phyloP scores from a whole-genome alignment of 2,329 filamentous ascomycete species.

The Trichoderma asperellum region DNA sequence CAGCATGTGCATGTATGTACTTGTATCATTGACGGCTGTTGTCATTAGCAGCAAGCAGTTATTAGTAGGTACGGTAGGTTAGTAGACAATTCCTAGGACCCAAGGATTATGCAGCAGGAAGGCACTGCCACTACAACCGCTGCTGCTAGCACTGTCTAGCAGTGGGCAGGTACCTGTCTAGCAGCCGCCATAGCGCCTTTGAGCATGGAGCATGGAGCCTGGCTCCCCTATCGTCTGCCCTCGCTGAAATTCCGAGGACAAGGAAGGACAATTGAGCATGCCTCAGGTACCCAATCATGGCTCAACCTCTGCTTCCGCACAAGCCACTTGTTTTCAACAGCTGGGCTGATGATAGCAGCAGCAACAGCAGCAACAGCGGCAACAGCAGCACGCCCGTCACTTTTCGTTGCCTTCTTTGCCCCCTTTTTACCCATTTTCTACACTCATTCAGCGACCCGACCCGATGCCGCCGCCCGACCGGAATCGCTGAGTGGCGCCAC shows the following conservation, averaged over 20 bases:
- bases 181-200: neutral
- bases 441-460: constrained; percentile 30
- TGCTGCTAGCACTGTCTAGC: neutral
- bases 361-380: neutral
- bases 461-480: constrained; percentile 30
- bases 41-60: neutral
- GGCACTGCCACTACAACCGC: neutral
- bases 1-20: neutral
- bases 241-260: neutral
- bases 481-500: constrained; percentile 29
- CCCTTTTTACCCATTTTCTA: constrained; percentile 6
- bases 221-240: neutral
- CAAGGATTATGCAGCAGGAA: neutral
- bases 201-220: neutral
- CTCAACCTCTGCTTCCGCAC: neutral
- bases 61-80: neutral
- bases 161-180: neutral
- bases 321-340: neutral
- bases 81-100: neutral
- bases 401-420: neutral
- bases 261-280: neutral
- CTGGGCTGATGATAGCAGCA: neutral
- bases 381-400: neutral
- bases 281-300: neutral
- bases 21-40: neutral